Evolutionary conservation across 805 yeast species (phyloP), one percentile per base, ranked within the genome.

Genomic region (Kodamaea restingae): DNA sequence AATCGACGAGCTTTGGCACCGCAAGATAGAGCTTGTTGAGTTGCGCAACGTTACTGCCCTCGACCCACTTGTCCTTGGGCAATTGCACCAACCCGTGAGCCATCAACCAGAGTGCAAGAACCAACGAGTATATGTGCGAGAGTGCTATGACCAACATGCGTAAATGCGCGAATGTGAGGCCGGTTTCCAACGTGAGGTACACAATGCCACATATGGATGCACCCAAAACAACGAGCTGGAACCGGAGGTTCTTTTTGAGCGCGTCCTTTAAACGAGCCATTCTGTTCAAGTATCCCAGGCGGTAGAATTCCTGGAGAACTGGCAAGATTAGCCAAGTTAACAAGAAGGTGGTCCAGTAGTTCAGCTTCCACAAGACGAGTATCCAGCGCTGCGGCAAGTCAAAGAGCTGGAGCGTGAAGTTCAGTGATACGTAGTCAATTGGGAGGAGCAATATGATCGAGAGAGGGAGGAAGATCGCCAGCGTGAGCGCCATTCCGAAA

Each of bases 311-410:
- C 55, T 86, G 93, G 18, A 84, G 63, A 24, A 81, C 61, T 0
- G 95, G 95, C 35, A 87, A 58, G 1, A 84, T 46, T 5, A 77
- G 61, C 95, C 95, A 87, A 30, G 95, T 87, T 39, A 86, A 61
- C n/a, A 70, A 52, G 50, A 86, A 87, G 0, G 95, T 84, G 7
- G 76, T 61, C 95, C 95, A 87, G 58, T 87, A 87, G 38, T 82
- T 79, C 34, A 76, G 51, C 49, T 83, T 73, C 95, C 95, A 87
- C 28, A 83, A 52, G 4, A 67, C 53, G n/a, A 78, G 61, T 4
- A 83, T 68, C 7, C 69, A 67, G 1, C 52, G 41, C 38, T 76
- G 71, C 2, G 64, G 58, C 31, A 84, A 46, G 35, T 69, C 70
- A 47, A 81, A 70, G 49, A 78, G 58, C 11, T 55, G 47, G n/a